Evolutionary conservation across 495 filamentous ascomycete genomes (phyloP), one percentile per base, ranked within the genome.

Genomic region (Podospora pseudocomata): DNA sequence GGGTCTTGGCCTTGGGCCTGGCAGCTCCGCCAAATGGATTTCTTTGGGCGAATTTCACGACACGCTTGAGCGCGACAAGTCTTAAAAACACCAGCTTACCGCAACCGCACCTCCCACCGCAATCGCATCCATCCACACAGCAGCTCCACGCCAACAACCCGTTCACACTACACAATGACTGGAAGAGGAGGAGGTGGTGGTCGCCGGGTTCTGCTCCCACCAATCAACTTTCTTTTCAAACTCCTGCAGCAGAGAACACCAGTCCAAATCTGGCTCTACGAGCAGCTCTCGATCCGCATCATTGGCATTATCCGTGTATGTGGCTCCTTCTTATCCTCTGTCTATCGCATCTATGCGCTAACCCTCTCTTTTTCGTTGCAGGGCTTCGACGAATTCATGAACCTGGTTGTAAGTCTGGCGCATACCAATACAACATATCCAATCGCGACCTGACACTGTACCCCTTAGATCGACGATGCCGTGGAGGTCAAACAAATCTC

Each of bases 211-310:
- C 85, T 99, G 74, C 88, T 98, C 63, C 94, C 94, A 57, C 95
- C 95, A 55, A 78, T 98, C 83, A 97, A 99, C 80, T 97, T 97
- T 78, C 97, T 99, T 77, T 99, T 99, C 88, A 94, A 92, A 82
- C 88, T 97, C 56, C 86, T 99, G 39, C 94, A 97, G 73, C 87
- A 92, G 77, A 90, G 92, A 71, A 88, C 90, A 7, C 92, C 90
- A 1, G 93, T 98, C 13, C 90, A 91, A 70, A 90, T 99, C 77
- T 99, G 95, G 95, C 84, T 99, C 18, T 97, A 93, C 82, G 95
- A 99, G 82, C 94, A 98, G 83, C 82, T 97, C 34, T 87, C 88
- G 4, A 94, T 97, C 73, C 84, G 96, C 66, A 97, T 99, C 77
- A 91, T 97, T 76, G 95, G 95, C 27, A 96, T 93, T 80, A 96